Evolutionary conservation across 2,329 filamentous ascomycete species (phyloP).

Genomic region (Aspergillus floridensis): DNA sequence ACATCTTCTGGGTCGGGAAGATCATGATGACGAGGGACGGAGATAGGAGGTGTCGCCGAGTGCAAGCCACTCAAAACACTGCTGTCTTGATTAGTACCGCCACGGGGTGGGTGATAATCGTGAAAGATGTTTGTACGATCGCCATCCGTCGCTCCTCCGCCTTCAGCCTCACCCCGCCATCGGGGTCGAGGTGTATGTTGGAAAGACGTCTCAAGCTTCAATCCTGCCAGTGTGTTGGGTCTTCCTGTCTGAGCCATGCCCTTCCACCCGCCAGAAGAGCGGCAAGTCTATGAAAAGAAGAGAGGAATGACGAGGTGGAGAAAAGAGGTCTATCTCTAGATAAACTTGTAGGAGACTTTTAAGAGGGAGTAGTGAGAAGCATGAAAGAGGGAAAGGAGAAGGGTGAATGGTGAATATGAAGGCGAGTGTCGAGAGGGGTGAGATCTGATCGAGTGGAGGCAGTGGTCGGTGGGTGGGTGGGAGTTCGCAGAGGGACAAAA

Average conservation of each 20-base stretch:
- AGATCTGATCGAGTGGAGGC: neutral
- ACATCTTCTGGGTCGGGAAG: conserved; percentile 24
- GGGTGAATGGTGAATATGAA: no score
- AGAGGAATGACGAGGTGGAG: neutral
- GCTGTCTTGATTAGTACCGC: conserved; percentile 41
- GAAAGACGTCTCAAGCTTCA: conserved; percentile 43
- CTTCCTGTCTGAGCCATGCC: conserved; percentile 41
- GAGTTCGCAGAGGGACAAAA: neutral
- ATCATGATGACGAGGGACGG: conserved; percentile 43
- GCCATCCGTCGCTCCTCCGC: conserved; percentile 27
- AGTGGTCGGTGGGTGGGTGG: neutral
- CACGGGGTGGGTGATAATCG: conserved; percentile 32
- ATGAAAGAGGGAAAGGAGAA: conserved; percentile 3
- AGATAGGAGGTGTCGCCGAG: conserved; percentile 45
- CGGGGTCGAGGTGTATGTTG: conserved; percentile 23
- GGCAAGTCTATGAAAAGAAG: conserved; percentile 6
- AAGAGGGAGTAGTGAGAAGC: neutral
- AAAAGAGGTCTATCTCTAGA: neutral
- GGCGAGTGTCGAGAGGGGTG: neutral
- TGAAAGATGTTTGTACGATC: conserved; percentile 36
- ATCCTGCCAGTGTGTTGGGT: conserved; percentile 30
- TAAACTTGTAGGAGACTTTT: neutral
- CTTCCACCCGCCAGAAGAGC: conserved; percentile 21
- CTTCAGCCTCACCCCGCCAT: conserved; percentile 27
- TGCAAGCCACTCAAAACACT: conserved; percentile 40